phyloP scores from a whole-genome alignment of 139 green algal genomes.

The Nannochloris sp. region DNA sequence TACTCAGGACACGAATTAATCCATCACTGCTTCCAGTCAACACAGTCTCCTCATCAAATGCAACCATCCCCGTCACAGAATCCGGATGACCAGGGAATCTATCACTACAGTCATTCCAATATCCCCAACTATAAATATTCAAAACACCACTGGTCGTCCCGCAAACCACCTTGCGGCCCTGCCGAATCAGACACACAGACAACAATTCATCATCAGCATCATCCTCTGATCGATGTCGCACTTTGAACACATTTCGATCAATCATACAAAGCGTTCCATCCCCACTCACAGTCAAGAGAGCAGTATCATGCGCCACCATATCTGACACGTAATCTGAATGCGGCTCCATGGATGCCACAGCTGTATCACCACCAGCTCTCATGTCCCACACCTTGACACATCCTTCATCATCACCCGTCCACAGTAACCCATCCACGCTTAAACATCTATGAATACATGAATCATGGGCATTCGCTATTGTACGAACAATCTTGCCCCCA shows the following conservation, averaged over 20 bases:
- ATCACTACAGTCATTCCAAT: constrained; percentile 81
- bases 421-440: constrained; percentile 17
- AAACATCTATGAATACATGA: constrained; percentile 47
- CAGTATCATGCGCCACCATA: constrained; percentile 35
- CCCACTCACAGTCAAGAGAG: constrained; percentile 58
- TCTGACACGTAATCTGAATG: constrained; percentile 80
- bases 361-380: constrained; percentile 26
- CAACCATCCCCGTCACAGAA: constrained; percentile 66
- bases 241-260: constrained; percentile 42
- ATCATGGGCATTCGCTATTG: constrained; percentile 45
- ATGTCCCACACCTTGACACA: constrained; percentile 72
- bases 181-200: constrained; percentile 56
- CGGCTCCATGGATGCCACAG: constrained; percentile 25
- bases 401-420: constrained; percentile 69
- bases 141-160: constrained; percentile 46
- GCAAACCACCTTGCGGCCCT: constrained; percentile 55
- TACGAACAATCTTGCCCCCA: constrained; percentile 14
- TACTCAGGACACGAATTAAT: constrained; percentile 63
- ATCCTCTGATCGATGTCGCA: constrained; percentile 53
- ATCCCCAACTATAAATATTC: constrained; percentile 80
- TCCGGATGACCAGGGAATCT: constrained; percentile 68
- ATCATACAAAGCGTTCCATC: constrained; percentile 74
- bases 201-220: constrained; percentile 90
- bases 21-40: constrained; percentile 82
- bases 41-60: constrained; percentile 76